A percentile compares a stretch with the other conserved stretches of the same genome.
Evolutionary conservation across 768 basidiomycete genomes (phyloP).

Genomic region (Gymnopilus dilepis): DNA sequence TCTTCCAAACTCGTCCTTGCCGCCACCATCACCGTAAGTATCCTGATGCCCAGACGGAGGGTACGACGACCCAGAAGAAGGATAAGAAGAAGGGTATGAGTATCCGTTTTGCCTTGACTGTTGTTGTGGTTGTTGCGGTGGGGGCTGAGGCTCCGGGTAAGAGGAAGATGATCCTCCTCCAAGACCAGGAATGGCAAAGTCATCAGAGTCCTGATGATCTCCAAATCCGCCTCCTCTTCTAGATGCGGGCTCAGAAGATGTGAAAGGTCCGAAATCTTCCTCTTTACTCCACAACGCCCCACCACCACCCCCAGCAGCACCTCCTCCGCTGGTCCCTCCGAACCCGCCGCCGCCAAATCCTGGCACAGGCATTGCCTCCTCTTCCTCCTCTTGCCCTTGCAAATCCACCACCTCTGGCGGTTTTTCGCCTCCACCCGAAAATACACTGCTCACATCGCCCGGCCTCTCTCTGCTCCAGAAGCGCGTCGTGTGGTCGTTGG

Average conservation of each 20-base stretch:
- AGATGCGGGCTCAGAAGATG: conserved; percentile 21
- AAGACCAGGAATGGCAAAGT: conserved; percentile 66
- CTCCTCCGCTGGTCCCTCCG: conserved; percentile 38
- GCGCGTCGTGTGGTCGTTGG: conserved; percentile 99
- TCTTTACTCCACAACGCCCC: conserved; percentile 52
- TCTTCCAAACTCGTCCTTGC: conserved; percentile 38
- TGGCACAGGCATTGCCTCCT: conserved; percentile 68
- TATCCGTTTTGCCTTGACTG: conserved; percentile 35
- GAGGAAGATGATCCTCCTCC: conserved; percentile 31
- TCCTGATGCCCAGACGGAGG: conserved; percentile 50
- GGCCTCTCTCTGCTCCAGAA: conserved; percentile 96
- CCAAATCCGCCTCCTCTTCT: conserved; percentile 22
- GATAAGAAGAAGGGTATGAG: conserved; percentile 15
- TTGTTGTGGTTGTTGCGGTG: not conserved
- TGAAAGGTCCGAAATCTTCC: conserved; percentile 38
- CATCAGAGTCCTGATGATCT: conserved; percentile 49
- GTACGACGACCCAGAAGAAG: conserved; percentile 32
- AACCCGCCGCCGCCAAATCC: conserved; percentile 62
- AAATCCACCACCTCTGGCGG: conserved; percentile 71
- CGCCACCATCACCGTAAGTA: conserved; percentile 52
- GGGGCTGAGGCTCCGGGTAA: not conserved
- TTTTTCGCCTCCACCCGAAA: conserved; percentile 83
- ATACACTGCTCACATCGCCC: conserved; percentile 79
- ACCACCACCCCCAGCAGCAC: conserved; percentile 13
- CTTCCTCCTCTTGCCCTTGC: conserved; percentile 72